These are phyloP conservation scores for Sphagnum fallax DNA, from an alignment of 228 moss, liverwort and hornwort species.

Conservation along the genomic window DNA sequence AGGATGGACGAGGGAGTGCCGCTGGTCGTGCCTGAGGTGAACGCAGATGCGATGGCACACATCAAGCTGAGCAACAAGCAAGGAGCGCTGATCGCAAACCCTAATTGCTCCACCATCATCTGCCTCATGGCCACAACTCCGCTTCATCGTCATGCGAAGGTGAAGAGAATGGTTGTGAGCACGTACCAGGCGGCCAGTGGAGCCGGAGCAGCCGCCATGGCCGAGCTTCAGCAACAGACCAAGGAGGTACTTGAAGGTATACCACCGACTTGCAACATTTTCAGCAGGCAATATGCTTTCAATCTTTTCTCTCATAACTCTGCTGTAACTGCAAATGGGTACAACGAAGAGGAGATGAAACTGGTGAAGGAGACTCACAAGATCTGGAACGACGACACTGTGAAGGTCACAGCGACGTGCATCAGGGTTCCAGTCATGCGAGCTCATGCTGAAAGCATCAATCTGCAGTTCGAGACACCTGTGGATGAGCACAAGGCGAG, in stretches of 20 bases:
- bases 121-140: conserved; percentile 93
- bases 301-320: conserved; percentile 98
- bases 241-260: conserved; percentile 86
- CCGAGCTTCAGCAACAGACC: conserved; percentile 86
- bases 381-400: conserved; percentile 79
- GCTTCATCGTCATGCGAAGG: conserved; percentile 91
- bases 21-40: conserved; percentile 88
- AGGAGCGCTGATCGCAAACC: conserved; percentile 93
- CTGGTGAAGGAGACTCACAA: conserved; percentile 94
- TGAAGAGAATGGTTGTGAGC: conserved; percentile 97
- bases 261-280: conserved; percentile 90
- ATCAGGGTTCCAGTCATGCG: conserved; percentile 91
- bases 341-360: conserved; percentile 99
- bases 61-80: conserved; percentile 75
- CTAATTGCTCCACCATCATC: conserved; percentile 98
- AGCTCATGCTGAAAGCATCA: conserved; percentile 94
- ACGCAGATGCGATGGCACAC: conserved; percentile 88
- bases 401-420: conserved; percentile 88
- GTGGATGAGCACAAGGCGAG: conserved; percentile 72
- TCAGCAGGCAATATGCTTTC: conserved; percentile 83
- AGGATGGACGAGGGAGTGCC: conserved; percentile 87
- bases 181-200: conserved; percentile 99
- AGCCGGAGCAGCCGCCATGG: conserved; percentile 98
- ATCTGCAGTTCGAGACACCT: conserved; percentile 78
- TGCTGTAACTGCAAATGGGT: conserved; percentile 72